Base-by-base conservation (phyloP, 2,329 filamentous ascomycete species). In the Erysiphe pulchra region DNA sequence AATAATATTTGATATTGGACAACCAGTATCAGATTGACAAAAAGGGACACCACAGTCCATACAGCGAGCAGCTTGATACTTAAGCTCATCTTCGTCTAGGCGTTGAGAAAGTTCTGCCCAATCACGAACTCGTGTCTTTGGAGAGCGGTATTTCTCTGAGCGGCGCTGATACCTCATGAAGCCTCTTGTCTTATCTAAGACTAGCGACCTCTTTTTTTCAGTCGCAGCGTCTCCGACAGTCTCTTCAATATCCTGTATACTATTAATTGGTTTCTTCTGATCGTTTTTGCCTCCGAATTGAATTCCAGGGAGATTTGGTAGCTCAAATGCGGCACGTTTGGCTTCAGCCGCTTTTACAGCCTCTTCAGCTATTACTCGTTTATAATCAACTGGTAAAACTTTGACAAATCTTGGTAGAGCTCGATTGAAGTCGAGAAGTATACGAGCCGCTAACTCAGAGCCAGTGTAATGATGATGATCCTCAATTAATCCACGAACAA, bases 1-100 rank as follows among this genome's bases (percentile, higher is more conserved):
- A 56, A 95, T 95, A 58, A 95, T 92, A 65, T 95, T 95, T 54
- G 78, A 85, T 61, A 94, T 94, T 1, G 87, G 87, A 60, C 87
- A 95, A 43, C 87, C 87, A 51, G 82, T 85, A 55, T 95, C 87
- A 17, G 85, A 93, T 62, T 95, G 87, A 56, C 87, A 95, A 71
- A 95, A 95, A 1, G 87, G 87, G 49, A 95, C 86, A 73, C 87
- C 87, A 50, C 87, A 95, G 65, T 95, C 87, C 87, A 95, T 95
- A 68, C 87, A 95, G 52, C 87, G 82, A 49, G 87, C 87, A 42
- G 85, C 80, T 63, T 95, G 87, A 59, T 92, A 94, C 67, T 94
- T 94, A 52, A 94, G 75, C 65, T 93, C 85, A 54, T 94, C 87
- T 62, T 93, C 85, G 52, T 82, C 84, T 43, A 95, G 71, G 48